Base-by-base conservation (phyloP, 306 rosid species). In the Begonia peltatifolia region DNA sequence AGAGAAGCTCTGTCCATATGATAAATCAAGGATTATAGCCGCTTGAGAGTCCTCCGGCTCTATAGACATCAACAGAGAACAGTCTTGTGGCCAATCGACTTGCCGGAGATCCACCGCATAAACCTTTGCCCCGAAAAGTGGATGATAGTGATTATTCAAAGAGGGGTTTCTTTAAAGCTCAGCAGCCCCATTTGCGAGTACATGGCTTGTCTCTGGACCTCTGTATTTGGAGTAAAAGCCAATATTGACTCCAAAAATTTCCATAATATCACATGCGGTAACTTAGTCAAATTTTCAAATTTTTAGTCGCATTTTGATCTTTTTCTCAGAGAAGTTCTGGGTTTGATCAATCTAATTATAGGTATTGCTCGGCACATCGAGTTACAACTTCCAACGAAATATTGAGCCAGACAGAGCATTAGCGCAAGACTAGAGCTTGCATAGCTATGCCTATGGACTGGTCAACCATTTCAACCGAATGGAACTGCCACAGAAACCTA, bases 41-140 rank as follows among this genome's bases (percentile, higher is more conserved):
- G 17, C 15, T 36, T 46, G 30, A 57, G 57, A 51, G 36, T 30
- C 52, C 61, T 73, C 47, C 22, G 36, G 46, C 58, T 58, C 41
- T 14, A 30, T 13, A 63, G 65, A 74, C 67, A 59, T 63, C 17
- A 70, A 14, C 23, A 5, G 52, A 68, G 67, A 75, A 67, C 46
- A 57, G 56, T 60, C 43, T 57, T 60, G 67, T 64, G 64, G 56
- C 70, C 75, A 72, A 61, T 61, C 64, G 56, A 69, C 71, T 66
- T 76, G 82, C 64, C 62, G 52, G 55, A 53, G 48, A 74, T 76
- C 90, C 47, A 76, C 82, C 78, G n/a, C 76, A 72, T 84, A 79
- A 78, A 54, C 54, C 35, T 5, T 30, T 30, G 62, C 54, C 20
- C 59, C 59, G 53, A 12, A 68, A 44, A 11, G 6, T 44, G n/a